These are phyloP conservation scores for Taxawa tesnikishii DNA, from an alignment of 2,329 filamentous ascomycete species.

Conservation along the genomic window DNA sequence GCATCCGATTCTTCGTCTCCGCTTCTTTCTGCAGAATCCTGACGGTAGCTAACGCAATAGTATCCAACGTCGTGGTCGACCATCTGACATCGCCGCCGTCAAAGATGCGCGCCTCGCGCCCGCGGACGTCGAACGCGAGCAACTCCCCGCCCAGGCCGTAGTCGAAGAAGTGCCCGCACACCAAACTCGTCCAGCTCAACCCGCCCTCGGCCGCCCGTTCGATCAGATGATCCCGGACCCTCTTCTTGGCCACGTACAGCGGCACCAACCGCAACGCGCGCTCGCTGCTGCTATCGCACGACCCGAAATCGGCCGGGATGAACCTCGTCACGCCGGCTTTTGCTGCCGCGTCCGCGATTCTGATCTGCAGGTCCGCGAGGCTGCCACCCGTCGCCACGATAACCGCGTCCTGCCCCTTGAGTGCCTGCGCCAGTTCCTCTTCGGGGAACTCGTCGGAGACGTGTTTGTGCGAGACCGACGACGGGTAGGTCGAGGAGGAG, in stretches of 20 bases:
- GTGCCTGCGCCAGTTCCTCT: conserved; percentile 35
- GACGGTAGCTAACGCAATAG: conserved; percentile 41
- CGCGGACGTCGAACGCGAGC: conserved; percentile 37
- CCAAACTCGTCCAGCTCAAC: too few species aligned
- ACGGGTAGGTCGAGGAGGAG: conserved; percentile 24
- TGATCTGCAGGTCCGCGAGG: conserved; percentile 32
- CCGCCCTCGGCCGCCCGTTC: too few species aligned
- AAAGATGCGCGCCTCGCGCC: conserved; percentile 40
- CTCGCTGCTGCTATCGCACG: conserved; percentile 25
- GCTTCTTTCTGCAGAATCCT: conserved; percentile 40
- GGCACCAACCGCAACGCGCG: conserved; percentile 31
- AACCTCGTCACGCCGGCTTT: conserved; percentile 49
- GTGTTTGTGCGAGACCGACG: conserved; percentile 27
- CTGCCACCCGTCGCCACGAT: conserved; percentile 33
- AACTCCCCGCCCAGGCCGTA: conserved; percentile 41
- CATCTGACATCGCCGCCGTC: conserved; percentile 44
- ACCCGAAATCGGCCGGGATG: conserved; percentile 48
- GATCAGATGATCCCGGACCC: conserved; percentile 42
- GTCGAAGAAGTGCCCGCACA: too few species aligned
- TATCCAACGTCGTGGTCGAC: conserved; percentile 37
- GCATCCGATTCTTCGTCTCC: conserved; percentile 45
- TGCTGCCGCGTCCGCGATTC: conserved; percentile 46
- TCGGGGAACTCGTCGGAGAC: conserved; percentile 36
- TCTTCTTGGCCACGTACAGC: conserved; percentile 38
- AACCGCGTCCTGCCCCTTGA: conserved; percentile 46